Evolutionary conservation across 176 grass and related monocot species (phyloP).

Genomic region (Lolium multiflorum): DNA sequence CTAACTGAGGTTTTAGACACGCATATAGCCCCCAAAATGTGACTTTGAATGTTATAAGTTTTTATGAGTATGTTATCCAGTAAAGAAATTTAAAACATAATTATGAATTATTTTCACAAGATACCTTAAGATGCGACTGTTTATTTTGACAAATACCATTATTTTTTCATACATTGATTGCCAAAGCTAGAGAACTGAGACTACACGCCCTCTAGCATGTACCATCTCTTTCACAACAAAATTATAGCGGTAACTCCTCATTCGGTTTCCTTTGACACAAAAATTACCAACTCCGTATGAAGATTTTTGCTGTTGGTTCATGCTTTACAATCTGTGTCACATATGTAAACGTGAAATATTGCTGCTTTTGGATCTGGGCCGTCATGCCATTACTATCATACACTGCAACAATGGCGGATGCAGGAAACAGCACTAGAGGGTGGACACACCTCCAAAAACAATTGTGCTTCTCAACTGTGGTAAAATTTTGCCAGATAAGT

Average conservation of each 20-base stretch:
- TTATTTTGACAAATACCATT: not conserved
- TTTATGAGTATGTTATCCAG: too few species aligned
- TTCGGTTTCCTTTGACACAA: too few species aligned
- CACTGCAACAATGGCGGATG: not conserved
- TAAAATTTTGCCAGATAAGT: too few species aligned
- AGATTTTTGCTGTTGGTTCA: too few species aligned
- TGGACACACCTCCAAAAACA: too few species aligned
- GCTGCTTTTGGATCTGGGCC: not conserved
- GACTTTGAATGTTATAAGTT: not conserved
- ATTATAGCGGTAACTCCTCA: too few species aligned
- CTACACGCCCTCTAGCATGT: not conserved
- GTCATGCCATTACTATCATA: not conserved
- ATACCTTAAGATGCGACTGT: not conserved
- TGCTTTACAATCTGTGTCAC: too few species aligned
- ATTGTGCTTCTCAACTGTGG: too few species aligned
- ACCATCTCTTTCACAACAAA: too few species aligned
- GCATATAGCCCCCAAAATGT: not conserved
- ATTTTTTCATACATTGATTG: not conserved
- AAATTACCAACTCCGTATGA: too few species aligned
- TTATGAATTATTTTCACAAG: not conserved
- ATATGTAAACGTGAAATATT: too few species aligned
- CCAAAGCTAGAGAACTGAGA: not conserved
- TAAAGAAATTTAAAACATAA: not conserved
- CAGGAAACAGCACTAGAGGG: too few species aligned
- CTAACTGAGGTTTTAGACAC: not conserved